Base-by-base conservation (phyloP, 2,329 filamentous ascomycete species). In the Aureobasidium sp. region DNA sequence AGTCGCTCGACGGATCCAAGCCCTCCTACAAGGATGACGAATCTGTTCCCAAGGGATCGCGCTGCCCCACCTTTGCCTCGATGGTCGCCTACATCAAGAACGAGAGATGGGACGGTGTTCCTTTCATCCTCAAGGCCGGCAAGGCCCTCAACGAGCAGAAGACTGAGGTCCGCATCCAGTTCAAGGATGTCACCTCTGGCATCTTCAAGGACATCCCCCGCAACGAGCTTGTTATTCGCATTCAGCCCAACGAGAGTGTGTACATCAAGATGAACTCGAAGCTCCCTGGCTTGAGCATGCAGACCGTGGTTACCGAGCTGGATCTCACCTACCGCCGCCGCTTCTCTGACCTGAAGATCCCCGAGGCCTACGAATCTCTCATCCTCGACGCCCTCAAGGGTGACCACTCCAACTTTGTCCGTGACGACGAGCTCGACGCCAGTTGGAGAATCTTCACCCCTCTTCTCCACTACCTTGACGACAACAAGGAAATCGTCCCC, bases 191-290 rank as follows among this genome's bases (percentile, higher is more conserved):
- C 66, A 97, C 94, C 23, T 96, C 92, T 51, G 94, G 95, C 67
- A 99, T 99, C 77, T 99, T 99, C 81, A 97, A 97, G 84, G 93
- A 99, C 74, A 99, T 99, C 72, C 95, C 94, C 62, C 88, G 95
- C 68, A 99, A 99, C 80, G 94, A 99, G 79, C 88, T 99, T 66
- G 94, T 99, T 70, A 96, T 99, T 80, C 92, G 94, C 67, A 95
- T 99, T 66, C 94, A 99, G 81, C 94, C 94, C 69, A 99, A 99
- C 79, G 94, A 99, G 83, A 95, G 90, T 73, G 92, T 99, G 67
- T 99, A 99, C 80, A 95, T 97, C 77, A 99, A 99, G 86, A 99
- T 99, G 94, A 99, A 99, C 87, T 97, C 93, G 31, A 99, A 99
- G 83, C 82, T 99, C 62, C 95, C 94, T 21, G 94, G 94, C 69